A percentile compares a stretch with the other conserved stretches of the same genome.
These are phyloP conservation scores for Debaryomyces tyrocola DNA, from an alignment of 805 yeast species.

Conservation along the genomic window DNA sequence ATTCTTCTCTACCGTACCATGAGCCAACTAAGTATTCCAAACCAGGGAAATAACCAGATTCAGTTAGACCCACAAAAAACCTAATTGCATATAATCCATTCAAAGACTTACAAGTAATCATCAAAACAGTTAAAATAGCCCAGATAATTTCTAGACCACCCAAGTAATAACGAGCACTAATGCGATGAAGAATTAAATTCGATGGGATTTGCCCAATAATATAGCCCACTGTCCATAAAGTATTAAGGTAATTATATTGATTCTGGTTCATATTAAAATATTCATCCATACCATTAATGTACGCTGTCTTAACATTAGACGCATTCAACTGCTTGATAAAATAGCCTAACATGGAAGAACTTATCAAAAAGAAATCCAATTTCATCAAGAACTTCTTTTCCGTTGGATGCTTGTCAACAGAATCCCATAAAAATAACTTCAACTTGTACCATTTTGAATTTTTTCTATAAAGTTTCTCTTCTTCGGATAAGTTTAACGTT, in stretches of 20 bases:
- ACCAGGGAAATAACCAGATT: slow-evolving; percentile 56
- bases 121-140: slow-evolving; percentile 27
- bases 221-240: slow-evolving; percentile 52
- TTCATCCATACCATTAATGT: slow-evolving; percentile 49
- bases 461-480: slow-evolving; percentile 19
- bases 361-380: slow-evolving; percentile 47
- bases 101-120: slow-evolving; percentile 24
- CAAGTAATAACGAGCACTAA: slow-evolving; percentile 35
- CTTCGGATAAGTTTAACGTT: slow-evolving; percentile 16
- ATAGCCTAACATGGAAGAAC: slow-evolving; percentile 55
- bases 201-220: slow-evolving; percentile 53
- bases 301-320: slow-evolving; percentile 44
- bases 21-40: slow-evolving; percentile 52
- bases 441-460: slow-evolving; percentile 20
- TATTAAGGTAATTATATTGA: slow-evolving; percentile 44
- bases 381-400: slow-evolving; percentile 35
- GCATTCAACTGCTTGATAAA: slow-evolving; percentile 47
- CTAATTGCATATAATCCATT: slow-evolving; percentile 27
- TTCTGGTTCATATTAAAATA: slow-evolving; percentile 39
- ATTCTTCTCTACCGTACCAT: slow-evolving; percentile 26
- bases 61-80: slow-evolving; percentile 44
- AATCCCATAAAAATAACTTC: slow-evolving; percentile 35
- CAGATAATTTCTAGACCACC: slow-evolving; percentile 35
- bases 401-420: slow-evolving; percentile 35
- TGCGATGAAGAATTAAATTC: slow-evolving; percentile 33